Conservation (phyloP, 2,329 filamentous ascomycete species). For the Teratosphaeria destructans region DNA sequence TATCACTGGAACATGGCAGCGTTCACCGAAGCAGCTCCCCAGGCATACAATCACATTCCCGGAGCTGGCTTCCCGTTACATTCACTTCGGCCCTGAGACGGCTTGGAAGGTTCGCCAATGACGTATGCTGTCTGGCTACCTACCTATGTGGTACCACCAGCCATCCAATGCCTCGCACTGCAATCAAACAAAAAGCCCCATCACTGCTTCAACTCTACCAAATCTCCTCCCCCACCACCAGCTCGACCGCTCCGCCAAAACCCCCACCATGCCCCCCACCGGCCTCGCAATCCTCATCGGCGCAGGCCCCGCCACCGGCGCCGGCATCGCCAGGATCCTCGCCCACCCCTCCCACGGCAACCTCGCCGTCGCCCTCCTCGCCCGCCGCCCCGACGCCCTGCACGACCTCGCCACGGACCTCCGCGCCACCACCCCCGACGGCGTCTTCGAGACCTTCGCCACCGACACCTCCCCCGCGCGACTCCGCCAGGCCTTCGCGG, state of each 20-base stretch:
- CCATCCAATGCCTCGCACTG: too few relatives aligned
- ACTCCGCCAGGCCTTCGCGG: slow-evolving; percentile 38
- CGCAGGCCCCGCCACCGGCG: slow-evolving; percentile 40
- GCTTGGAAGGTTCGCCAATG: neutral
- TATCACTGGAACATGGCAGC: too few relatives aligned
- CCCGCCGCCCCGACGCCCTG: slow-evolving; percentile 38
- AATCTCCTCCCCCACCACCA: too few relatives aligned
- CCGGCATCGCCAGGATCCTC: slow-evolving; percentile 47
- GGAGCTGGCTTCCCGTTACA: neutral
- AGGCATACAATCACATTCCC: too few relatives aligned
- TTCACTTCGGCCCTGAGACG: neutral
- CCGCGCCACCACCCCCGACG: slow-evolving; percentile 30
- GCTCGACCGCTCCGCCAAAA: too few relatives aligned
- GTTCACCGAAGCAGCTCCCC: too few relatives aligned
- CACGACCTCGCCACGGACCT: slow-evolving; percentile 33
- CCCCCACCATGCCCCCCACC: slow-evolving; percentile 32
- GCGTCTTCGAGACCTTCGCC: slow-evolving; percentile 42
- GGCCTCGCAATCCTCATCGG: slow-evolving; percentile 44
- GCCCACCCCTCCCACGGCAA: slow-evolving; percentile 43
- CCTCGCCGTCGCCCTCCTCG: slow-evolving; percentile 45
- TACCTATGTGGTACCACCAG: neutral
- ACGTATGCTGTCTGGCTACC: neutral
- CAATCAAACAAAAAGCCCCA: too few relatives aligned
- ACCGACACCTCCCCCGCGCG: slow-evolving; percentile 40
- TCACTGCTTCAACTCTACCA: too few relatives aligned